Evolutionary conservation across 352 stramenopile species (phyloP).

Genomic region (Phytophthora megakarya): DNA sequence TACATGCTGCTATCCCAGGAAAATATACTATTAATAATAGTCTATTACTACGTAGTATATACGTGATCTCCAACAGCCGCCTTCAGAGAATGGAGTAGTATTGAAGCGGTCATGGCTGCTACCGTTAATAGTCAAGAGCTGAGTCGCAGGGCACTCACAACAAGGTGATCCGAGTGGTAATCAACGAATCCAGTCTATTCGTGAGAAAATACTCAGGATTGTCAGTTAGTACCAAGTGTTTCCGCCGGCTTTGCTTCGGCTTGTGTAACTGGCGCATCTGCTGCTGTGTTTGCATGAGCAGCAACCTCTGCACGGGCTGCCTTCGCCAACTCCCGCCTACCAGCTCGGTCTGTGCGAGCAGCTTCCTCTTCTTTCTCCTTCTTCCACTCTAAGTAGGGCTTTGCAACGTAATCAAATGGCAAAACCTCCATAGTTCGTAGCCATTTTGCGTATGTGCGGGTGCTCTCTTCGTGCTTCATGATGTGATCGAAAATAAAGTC

Average conservation of each 20-base stretch:
- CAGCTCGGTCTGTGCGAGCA: conserved; percentile 39
- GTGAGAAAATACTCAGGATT: neutral
- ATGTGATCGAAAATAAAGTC: conserved; percentile 84
- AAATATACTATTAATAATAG: too few species aligned
- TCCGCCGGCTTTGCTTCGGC: neutral
- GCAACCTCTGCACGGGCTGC: conserved; percentile 24
- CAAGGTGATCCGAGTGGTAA: neutral
- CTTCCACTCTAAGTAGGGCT: conserved; percentile 73
- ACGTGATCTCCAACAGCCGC: too few species aligned
- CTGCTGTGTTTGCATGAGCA: neutral
- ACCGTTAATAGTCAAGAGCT: too few species aligned
- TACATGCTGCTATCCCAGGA: too few species aligned
- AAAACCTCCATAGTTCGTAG: conserved; percentile 69
- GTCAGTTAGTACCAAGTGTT: conserved; percentile 7
- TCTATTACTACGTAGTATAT: too few species aligned
- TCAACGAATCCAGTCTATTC: conserved; percentile 8
- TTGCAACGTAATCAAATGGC: conserved; percentile 72
- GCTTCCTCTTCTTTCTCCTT: conserved; percentile 73
- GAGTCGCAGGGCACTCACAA: neutral
- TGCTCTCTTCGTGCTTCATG: conserved; percentile 76
- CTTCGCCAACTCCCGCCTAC: conserved; percentile 50
- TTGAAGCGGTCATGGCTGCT: too few species aligned
- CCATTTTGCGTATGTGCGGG: conserved; percentile 85
- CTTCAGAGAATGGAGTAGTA: too few species aligned
- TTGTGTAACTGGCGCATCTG: conserved; percentile 1